Evolutionary conservation across 2,329 filamentous ascomycete genomes (phyloP), one percentile per base, ranked within the genome.

Genomic region (Boeremia exigua): DNA sequence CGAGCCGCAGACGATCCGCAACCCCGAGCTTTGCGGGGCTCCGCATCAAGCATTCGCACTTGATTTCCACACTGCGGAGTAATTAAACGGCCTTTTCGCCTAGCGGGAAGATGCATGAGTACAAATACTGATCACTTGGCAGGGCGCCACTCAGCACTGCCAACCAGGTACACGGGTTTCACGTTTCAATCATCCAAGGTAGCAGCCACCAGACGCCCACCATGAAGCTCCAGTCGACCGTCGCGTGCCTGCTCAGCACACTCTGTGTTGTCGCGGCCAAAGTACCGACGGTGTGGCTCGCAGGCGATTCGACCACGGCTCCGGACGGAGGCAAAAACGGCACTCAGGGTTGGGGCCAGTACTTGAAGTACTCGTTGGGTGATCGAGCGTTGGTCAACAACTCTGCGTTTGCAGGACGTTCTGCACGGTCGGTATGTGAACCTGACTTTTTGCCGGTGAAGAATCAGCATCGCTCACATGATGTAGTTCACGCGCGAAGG

Each of bases 341-440:
- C 6, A 68, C 67, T 7, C 55, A 70, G 53, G 68, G 86, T 25
- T 89, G 86, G 85, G 86, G 85, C 4, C 77, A 83, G 60, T 85
- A 84, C 63, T 78, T 88, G 4, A 74, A 79, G 40, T 79, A 83
- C 63, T 82, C 79, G 38, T 71, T 82, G 45, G 76, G 78, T 6
- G 67, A 75, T 36, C 73, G 76, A 0, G 62, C 58, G 0, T 37
- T 47, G 4, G 81, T 88, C 6, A 79, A 83, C 56, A 90, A 90
- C 76, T 76, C 82, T 42, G 88, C 88, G 8, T 81, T 86, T 12
- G 86, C 79, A 3, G 88, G 88, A 14, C 84, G 87, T 30, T 88
- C 84, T 9, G 86, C 87, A 1, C 80, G 87, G 30, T 88, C 84
- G 6, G 53, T 55, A 49, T 42, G 40, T 29, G 23, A n/a, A 4